Percentiles rank a stretch among this genome's conserved stretches.
phyloP scores from a whole-genome alignment of 352 stramenopile genomes.

The Albugo candida region DNA sequence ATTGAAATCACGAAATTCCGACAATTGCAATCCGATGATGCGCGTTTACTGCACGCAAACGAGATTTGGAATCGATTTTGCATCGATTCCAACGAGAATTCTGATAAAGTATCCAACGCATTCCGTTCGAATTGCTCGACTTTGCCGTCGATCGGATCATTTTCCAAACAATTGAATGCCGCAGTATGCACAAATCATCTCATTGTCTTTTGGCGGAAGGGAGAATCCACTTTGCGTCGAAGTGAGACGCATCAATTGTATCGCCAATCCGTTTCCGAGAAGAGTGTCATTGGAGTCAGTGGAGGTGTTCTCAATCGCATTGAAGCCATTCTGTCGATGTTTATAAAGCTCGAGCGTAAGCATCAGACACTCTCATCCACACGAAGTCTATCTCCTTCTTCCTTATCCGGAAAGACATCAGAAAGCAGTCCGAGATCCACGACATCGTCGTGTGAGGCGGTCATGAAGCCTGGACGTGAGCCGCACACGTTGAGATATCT shows the following conservation, averaged over 20 bases:
- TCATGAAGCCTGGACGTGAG: not conserved
- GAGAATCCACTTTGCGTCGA: slow-evolving; percentile 17
- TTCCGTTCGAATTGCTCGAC: not conserved
- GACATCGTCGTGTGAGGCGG: not conserved
- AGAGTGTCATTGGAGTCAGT: slow-evolving; percentile 22
- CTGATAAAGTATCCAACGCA: not conserved
- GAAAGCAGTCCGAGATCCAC: not conserved
- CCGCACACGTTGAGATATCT: slow-evolving; percentile 11
- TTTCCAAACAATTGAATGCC: too few species aligned
- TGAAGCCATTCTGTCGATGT: slow-evolving; percentile 3
- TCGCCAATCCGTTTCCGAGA: slow-evolving; percentile 17
- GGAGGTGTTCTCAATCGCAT: slow-evolving; percentile 40
- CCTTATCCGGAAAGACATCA: not conserved
- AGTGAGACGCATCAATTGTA: slow-evolving; percentile 20
- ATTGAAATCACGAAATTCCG: slow-evolving; percentile 59
- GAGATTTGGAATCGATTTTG: slow-evolving; percentile 47
- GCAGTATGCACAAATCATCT: slow-evolving; percentile 7
- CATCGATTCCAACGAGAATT: not conserved
- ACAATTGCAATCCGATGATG: slow-evolving; percentile 20
- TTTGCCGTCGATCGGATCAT: too few species aligned
- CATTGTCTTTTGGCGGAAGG: slow-evolving; percentile 43
- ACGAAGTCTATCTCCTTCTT: too few species aligned
- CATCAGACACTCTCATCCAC: not conserved
- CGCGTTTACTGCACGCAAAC: slow-evolving; percentile 22
- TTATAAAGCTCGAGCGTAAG: slow-evolving; percentile 19